Evolutionary conservation across 257 asterid genomes (phyloP).

Genomic region (Fraxinus excelsior): DNA sequence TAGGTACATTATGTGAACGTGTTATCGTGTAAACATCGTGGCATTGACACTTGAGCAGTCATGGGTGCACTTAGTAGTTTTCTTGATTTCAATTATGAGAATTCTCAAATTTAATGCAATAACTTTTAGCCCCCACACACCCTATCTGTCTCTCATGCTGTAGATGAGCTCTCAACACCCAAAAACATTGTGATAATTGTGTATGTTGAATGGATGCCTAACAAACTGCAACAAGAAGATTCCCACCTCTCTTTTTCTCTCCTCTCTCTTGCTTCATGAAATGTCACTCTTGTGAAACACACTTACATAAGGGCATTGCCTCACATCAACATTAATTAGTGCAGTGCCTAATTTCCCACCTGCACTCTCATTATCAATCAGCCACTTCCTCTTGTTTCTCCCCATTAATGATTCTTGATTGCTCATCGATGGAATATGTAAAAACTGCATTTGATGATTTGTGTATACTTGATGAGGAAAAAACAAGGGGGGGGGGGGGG

Average conservation of each 20-base stretch:
- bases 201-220: constrained; percentile 49
- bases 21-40: too few species aligned
- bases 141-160: too few species aligned
- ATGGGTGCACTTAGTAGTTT: not conserved
- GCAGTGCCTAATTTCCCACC: constrained; percentile 2
- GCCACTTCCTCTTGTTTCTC: not conserved
- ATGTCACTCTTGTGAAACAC: constrained; percentile 43
- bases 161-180: constrained; percentile 57
- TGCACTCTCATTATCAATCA: constrained; percentile 6
- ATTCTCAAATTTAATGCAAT: not conserved
- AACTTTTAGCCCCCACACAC: not conserved
- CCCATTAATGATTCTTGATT: constrained; percentile 8
- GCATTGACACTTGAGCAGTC: not conserved
- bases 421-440: constrained; percentile 20
- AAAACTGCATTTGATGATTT: constrained; percentile 28
- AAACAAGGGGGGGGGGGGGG: constrained; percentile 27
- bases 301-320: constrained; percentile 35
- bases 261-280: constrained; percentile 9
- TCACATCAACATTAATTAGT: constrained; percentile 20
- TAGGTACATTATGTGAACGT: too few species aligned
- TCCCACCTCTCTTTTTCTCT: constrained; percentile 31
- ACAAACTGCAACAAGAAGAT: constrained; percentile 85
- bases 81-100: not conserved
- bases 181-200: constrained; percentile 35
- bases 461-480: constrained; percentile 27